Base-by-base conservation (phyloP, 2,329 filamentous ascomycete genomes). In the Calcarisporium arbuscula region DNA sequence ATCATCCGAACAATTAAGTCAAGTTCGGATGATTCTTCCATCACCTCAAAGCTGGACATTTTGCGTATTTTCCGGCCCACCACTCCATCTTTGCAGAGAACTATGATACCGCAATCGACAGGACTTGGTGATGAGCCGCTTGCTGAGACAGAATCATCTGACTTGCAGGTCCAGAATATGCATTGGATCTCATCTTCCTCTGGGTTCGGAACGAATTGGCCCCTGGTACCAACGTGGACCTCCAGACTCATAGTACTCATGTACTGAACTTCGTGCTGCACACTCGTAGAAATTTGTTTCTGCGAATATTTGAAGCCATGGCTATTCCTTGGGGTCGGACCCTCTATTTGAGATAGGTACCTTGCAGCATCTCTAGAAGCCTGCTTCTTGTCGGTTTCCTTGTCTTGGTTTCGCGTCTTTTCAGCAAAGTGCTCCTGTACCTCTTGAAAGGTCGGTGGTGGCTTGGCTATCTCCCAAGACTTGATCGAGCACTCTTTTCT, bases 161-260 rank as follows among this genome's bases (percentile, higher is more conserved):
- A 82, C 53, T 90, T 83, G 32, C 94, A 64, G 49, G 81, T 84
- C 89, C 90, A 98, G 52, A 96, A 94, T 6, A 96, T 73, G 51
- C 84, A 88, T 42, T 83, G 76, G 4, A 98, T 76, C 48, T 90
- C 85, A 54, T 98, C 92, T 46, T 94, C 74, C 47, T 90, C 86
- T 0, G 92, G 92, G 51, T 98, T 88, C 1, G 92, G 88, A 3
- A 87, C 74, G 8, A 95, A 69, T 31, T 77, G 79, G 6, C 78
- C 86, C 36, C 90, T 74, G 5, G 84, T 92, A 48, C 94, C 95
- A 42, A 94, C 82, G 53, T 98, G 90, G 5, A 96, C 64, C 54
- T 98, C 92, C 6, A 98, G 61, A 46, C 88, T 94, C 85, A 98
- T 89, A 14, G 83, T 87, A 47, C 85, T 95, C 92, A 98, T 96